phyloP scores from a whole-genome alignment of 257 asterid species.

The Jaltomata sinuosa region DNA sequence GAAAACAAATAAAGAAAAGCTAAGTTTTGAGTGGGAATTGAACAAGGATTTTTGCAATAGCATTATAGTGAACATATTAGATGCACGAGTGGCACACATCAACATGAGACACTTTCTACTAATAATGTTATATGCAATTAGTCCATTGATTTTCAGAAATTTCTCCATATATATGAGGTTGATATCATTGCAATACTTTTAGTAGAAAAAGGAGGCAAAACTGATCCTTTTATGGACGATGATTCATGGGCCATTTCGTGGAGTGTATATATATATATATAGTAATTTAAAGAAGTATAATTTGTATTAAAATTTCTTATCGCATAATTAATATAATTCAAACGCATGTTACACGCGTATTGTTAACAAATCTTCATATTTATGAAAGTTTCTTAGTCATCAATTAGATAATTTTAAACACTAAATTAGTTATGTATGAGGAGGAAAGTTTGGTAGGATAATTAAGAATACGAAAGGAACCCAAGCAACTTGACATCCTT shows the following conservation, averaged over 20 bases:
- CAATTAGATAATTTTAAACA: too few relatives aligned
- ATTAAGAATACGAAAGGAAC: too few relatives aligned
- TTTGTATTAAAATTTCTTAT: too few relatives aligned
- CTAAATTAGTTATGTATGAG: too few relatives aligned
- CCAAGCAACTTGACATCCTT: too few relatives aligned
- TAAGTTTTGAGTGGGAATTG: not conserved
- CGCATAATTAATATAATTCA: too few relatives aligned
- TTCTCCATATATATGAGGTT: not conserved
- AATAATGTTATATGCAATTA: not conserved
- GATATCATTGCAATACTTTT: not conserved
- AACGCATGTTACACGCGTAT: too few relatives aligned
- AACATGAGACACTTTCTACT: not conserved
- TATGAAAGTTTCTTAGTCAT: too few relatives aligned
- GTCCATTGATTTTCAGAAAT: not conserved
- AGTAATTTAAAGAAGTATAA: too few relatives aligned
- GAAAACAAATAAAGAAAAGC: not conserved
- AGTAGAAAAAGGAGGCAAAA: not conserved
- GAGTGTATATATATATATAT: too few relatives aligned
- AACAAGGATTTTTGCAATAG: not conserved
- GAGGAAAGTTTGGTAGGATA: too few relatives aligned
- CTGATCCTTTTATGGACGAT: not conserved
- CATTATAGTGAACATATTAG: not conserved
- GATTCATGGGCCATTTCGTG: not conserved
- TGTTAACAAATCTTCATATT: too few relatives aligned
- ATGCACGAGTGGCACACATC: not conserved